Base-by-base conservation (phyloP, 345 rosid genomes). In the Barbarea vulgaris region DNA sequence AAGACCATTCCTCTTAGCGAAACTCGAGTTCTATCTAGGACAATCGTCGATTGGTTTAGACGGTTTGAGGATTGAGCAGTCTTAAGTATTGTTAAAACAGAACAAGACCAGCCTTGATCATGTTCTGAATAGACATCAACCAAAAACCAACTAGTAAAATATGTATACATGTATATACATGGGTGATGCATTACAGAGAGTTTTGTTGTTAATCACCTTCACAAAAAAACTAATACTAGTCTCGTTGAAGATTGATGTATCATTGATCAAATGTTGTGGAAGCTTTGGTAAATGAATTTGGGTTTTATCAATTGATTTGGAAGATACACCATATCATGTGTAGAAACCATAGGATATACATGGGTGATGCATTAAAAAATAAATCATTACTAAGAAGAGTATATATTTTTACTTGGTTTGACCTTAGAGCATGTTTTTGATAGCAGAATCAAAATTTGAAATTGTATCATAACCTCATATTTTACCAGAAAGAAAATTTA, bases 1-100 rank as follows among this genome's bases (percentile, higher is more conserved):
- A 91, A 89, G 81, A 80, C 89, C n/a, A 81, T 91, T 25, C 81
- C 96, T 3, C 78, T 94, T 51, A 86, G 73, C 59, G 97, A 94
- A 51, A 87, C 85, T 51, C 85, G 85, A 83, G 79, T 73, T 72
- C 97, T 94, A 41, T 73, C 93, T 3, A 83, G 83, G 82, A 84
- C 92, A 42, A 85, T 94, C 67, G 78, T 84, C 3, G 84, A 84
- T 76, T 94, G 97, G 97, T 85, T 94, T 80, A 72, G 82, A 47
- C 80, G 81, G 28, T 84, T 86, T 64, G 96, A 89, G 85, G 79
- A 81, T 64, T 91, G 68, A 69, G 11, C 14, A 25, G 48, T 33
- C 37, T 51, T 55, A 28, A 61, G 61, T 27, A 25, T 19, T 57
- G 67, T 55, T 55, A 18, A 63, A 55, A 18, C 19, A 42, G 11